These are phyloP conservation scores for Parachaetomium inaequale DNA, from an alignment of 495 filamentous ascomycete species.

Conservation along the genomic window DNA sequence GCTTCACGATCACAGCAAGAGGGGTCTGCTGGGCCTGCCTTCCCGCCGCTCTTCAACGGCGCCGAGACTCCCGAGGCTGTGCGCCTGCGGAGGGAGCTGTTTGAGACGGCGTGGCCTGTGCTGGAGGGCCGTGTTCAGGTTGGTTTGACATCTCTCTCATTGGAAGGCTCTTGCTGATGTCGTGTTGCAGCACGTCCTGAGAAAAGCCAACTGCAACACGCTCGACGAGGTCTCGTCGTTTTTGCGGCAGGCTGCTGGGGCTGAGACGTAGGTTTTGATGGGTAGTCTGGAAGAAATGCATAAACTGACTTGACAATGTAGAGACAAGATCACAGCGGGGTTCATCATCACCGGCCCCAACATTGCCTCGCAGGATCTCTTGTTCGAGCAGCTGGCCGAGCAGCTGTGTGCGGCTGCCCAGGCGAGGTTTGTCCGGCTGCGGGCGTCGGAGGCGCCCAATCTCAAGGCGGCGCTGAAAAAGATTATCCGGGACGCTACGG, in stretches of 20 bases:
- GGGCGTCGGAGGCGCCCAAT: conserved; percentile 74
- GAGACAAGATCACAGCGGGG: conserved; percentile 62
- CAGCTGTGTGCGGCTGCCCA: conserved; percentile 46
- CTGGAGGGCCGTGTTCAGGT: conserved; percentile 71
- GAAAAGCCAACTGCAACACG: conserved; percentile 58
- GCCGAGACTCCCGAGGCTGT: conserved; percentile 53
- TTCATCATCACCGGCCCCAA: conserved; percentile 86
- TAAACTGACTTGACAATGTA: conserved; percentile 17
- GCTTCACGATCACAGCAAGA: background rate
- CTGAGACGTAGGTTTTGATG: conserved; percentile 19
- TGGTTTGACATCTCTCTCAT: background rate
- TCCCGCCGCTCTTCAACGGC: conserved; percentile 62
- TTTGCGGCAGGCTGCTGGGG: conserved; percentile 59
- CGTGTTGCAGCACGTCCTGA: conserved; percentile 50
- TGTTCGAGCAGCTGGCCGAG: conserved; percentile 66
- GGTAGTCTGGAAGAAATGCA: background rate
- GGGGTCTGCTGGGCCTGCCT: conserved; percentile 31
- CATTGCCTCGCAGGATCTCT: conserved; percentile 67
- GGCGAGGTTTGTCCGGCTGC: conserved; percentile 62
- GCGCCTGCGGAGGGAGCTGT: conserved; percentile 57
- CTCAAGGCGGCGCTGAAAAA: conserved; percentile 79
- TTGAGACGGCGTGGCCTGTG: conserved; percentile 61
- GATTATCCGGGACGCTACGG: conserved; percentile 61
- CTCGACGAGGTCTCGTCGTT: conserved; percentile 64
- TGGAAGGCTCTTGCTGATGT: background rate